Evolutionary conservation across 2,329 filamentous ascomycete species (phyloP).

Genomic region (Mycogone perniciosa): DNA sequence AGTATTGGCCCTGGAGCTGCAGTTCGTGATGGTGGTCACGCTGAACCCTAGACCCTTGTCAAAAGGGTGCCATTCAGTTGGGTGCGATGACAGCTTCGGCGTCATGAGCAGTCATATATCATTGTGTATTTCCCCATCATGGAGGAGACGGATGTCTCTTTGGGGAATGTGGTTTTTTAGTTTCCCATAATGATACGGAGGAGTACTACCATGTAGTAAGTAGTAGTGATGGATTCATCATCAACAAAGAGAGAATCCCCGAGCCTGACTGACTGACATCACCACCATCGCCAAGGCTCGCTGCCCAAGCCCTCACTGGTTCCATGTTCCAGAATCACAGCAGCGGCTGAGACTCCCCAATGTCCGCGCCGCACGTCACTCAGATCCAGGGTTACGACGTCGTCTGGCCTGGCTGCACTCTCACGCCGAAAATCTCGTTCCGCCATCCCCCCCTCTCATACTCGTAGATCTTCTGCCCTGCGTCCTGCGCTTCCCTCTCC

Average conservation of each 20-base stretch:
- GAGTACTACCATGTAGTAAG: background rate
- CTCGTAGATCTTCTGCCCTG: slow-evolving; percentile 68
- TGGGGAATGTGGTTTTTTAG: background rate
- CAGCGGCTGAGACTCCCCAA: background rate
- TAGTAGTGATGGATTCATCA: too few relatives aligned
- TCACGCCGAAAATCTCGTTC: slow-evolving; percentile 70
- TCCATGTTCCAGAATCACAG: background rate
- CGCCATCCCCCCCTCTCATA: slow-evolving; percentile 68
- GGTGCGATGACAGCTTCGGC: too few relatives aligned
- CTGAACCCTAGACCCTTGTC: too few relatives aligned
- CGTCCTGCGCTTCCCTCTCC: slow-evolving; percentile 69
- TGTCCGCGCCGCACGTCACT: slow-evolving; percentile 6
- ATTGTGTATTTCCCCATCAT: too few relatives aligned
- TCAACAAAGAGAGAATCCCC: too few relatives aligned
- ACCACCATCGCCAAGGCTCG: slow-evolving; percentile 1
- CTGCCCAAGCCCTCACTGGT: slow-evolving; percentile 1
- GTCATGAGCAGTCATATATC: too few relatives aligned
- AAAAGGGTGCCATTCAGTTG: too few relatives aligned
- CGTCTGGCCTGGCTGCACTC: background rate
- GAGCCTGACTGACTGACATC: too few relatives aligned
- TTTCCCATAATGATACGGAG: background rate
- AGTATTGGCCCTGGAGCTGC: too few relatives aligned
- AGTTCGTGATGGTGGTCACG: too few relatives aligned
- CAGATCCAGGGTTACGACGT: background rate
- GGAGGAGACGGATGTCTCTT: background rate